A percentile compares a stretch with the other conserved stretches of the same genome.
phyloP scores from a whole-genome alignment of 2,329 filamentous ascomycete genomes.

The Arthrinium puccinioides region DNA sequence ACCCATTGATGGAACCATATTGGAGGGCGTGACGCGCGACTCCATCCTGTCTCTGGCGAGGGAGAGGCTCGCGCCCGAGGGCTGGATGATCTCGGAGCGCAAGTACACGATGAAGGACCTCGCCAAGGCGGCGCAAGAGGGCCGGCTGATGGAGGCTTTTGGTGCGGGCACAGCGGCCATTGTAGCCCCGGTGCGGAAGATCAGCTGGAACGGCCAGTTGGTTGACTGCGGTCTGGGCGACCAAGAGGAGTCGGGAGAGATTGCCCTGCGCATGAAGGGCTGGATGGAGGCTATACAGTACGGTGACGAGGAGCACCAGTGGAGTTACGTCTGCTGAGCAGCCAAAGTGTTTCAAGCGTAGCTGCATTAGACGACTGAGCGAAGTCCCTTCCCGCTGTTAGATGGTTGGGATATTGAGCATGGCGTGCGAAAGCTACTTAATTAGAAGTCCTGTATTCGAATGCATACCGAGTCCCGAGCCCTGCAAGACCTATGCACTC shows the following conservation, averaged over 20 bases:
- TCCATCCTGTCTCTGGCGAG: slow-evolving; percentile 80
- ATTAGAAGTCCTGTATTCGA: too few species aligned
- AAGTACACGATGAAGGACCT: slow-evolving; percentile 90
- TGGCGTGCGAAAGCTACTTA: too few species aligned
- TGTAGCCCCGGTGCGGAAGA: slow-evolving; percentile 81
- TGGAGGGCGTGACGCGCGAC: slow-evolving; percentile 91
- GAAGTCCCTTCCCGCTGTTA: too few species aligned
- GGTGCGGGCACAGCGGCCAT: slow-evolving; percentile 91
- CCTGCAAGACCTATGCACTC: too few species aligned
- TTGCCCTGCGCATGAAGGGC: slow-evolving; percentile 81
- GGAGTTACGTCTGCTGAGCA: slow-evolving; percentile 56
- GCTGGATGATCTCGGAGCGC: slow-evolving; percentile 82
- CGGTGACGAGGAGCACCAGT: slow-evolving; percentile 83
- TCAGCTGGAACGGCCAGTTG: slow-evolving; percentile 77
- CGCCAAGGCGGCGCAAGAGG: slow-evolving; percentile 72
- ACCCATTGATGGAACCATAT: slow-evolving; percentile 90
- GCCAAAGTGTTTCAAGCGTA: too few species aligned
- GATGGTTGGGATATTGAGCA: too few species aligned
- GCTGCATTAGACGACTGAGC: too few species aligned
- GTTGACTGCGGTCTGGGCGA: slow-evolving; percentile 79
- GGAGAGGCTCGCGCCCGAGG: slow-evolving; percentile 74
- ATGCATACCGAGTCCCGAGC: too few species aligned
- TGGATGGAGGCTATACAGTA: slow-evolving; percentile 98
- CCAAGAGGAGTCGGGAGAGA: slow-evolving; percentile 77
- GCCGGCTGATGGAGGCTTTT: slow-evolving; percentile 85